These are phyloP conservation scores for Harrya chromipes DNA, from an alignment of 768 basidiomycete species.

Conservation along the genomic window DNA sequence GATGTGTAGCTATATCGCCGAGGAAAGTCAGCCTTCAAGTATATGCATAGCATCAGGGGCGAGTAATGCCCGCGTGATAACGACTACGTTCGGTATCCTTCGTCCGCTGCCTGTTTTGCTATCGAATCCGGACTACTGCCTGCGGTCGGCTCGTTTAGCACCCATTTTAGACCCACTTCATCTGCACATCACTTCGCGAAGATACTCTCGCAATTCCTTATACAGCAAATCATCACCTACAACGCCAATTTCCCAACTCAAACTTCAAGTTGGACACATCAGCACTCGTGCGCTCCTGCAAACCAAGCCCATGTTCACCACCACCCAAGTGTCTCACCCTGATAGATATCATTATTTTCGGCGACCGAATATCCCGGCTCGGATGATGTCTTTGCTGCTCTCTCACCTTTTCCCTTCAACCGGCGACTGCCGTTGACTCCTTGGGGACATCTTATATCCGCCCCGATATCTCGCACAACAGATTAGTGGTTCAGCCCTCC, in stretches of 20 bases:
- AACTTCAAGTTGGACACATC: slow-evolving; percentile 1
- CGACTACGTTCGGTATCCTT: slow-evolving; percentile 15
- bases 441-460: slow-evolving; percentile 18
- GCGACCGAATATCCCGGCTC: neutral
- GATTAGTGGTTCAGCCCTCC: slow-evolving; percentile 15
- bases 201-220: slow-evolving; percentile 6
- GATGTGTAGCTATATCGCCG: slow-evolving; percentile 25
- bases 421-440: slow-evolving; percentile 17
- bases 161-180: slow-evolving; percentile 21
- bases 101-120: slow-evolving; percentile 21
- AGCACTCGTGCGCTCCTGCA: neutral
- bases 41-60: slow-evolving; percentile 15
- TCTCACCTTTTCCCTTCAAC: slow-evolving; percentile 6
- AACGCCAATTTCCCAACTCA: slow-evolving; percentile 9
- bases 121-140: slow-evolving; percentile 9
- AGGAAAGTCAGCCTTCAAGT: slow-evolving; percentile 17
- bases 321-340: neutral
- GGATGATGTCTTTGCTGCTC: slow-evolving; percentile 6
- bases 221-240: slow-evolving; percentile 12
- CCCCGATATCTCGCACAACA: slow-evolving; percentile 19
- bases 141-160: slow-evolving; percentile 13
- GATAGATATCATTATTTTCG: neutral
- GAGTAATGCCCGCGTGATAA: slow-evolving; percentile 17
- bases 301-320: neutral
- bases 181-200: slow-evolving; percentile 26